Evolutionary conservation across 345 rosid genomes (phyloP), one percentile per base, ranked within the genome.

Genomic region (Eucalyptus cladocalyx): DNA sequence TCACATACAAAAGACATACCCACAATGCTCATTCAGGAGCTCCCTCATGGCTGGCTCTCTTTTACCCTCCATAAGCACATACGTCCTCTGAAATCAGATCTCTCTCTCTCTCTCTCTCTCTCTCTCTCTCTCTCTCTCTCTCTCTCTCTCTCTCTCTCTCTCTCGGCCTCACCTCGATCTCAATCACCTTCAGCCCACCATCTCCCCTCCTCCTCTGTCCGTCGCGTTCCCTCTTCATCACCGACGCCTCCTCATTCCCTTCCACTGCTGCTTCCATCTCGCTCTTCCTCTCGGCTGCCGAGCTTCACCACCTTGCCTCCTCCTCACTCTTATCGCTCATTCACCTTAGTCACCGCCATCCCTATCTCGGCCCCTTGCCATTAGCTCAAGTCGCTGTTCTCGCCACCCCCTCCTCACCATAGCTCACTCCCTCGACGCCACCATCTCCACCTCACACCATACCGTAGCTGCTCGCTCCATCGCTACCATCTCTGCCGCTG

Each of bases 1-100:
- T 58, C 65, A 24, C 0, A 0, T 3, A 26, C 65, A 58, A 26
- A 0, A 2, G 0, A 26, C 65, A 58, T 58, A 26, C n/a, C 0
- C 65, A 26, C 65, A 56, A 51, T 51, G 60, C 60, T 54, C 60
- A 54, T 54, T 54, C 28, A 54, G 12, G 0, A 56, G 60, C 12
- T 8, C 1, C 60, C 60, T 4, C 60, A 9, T 14, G 72, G 72
- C 18, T 14, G 37, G 34, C 34, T 62, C 72, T 62, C 2, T 30
- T 14, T 30, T 62, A 14, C 72, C 72, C 37, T 30, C 1, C 72
- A 14, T 62, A 14, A 62, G 72, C 72, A 62, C 69, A 30, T 30
- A 13, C 18, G 0, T 17, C 69, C 69, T 62, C 34, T 54, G 28
- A 54, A 54, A 62, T 30, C 32, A 28, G 32, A 32, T 60, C 67